A percentile compares a stretch with the other conserved stretches of the same genome.
Conservation (phyloP, 345 rosid genomes). For the Dipteronia sinensis region DNA sequence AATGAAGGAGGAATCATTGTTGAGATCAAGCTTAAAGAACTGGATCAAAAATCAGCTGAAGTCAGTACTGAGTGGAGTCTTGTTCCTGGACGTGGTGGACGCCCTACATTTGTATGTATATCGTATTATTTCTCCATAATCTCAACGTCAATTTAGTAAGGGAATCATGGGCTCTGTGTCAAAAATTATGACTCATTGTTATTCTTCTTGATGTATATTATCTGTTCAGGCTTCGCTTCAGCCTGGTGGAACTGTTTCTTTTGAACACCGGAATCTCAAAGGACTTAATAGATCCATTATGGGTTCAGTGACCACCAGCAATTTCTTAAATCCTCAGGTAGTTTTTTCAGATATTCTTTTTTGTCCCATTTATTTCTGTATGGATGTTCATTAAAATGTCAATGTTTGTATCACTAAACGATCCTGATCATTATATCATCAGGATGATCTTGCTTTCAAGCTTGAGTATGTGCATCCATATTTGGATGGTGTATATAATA, state of each 20-base stretch:
- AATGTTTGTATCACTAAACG: background rate
- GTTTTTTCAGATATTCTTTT: slow-evolving; percentile 11
- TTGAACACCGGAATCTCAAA: slow-evolving; percentile 86
- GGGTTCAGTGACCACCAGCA: slow-evolving; percentile 97
- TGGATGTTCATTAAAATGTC: background rate
- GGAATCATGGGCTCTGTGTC: background rate
- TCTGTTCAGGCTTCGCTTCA: slow-evolving; percentile 79
- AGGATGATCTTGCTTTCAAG: slow-evolving; percentile 99
- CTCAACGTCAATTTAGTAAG: slow-evolving; percentile 9
- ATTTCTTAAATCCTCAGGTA: slow-evolving; percentile 94
- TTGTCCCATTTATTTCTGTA: background rate
- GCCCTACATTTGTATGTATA: slow-evolving; percentile 75
- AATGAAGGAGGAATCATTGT: slow-evolving; percentile 95
- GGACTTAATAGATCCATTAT: slow-evolving; percentile 93
- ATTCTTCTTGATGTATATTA: background rate
- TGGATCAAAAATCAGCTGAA: slow-evolving; percentile 98
- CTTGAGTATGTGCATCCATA: slow-evolving; percentile 98
- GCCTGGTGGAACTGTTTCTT: slow-evolving; percentile 98
- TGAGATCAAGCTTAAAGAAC: slow-evolving; percentile 95
- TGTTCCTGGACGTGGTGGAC: slow-evolving; percentile 99
- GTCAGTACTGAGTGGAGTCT: slow-evolving; percentile 98
- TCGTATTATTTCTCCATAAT: background rate
- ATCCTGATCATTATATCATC: slow-evolving; percentile 20
- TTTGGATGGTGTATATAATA: slow-evolving; percentile 78
- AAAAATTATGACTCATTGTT: slow-evolving; percentile 11